Conservation (phyloP, 2,329 filamentous ascomycete genomes). For the Aspergillus clavatus region DNA sequence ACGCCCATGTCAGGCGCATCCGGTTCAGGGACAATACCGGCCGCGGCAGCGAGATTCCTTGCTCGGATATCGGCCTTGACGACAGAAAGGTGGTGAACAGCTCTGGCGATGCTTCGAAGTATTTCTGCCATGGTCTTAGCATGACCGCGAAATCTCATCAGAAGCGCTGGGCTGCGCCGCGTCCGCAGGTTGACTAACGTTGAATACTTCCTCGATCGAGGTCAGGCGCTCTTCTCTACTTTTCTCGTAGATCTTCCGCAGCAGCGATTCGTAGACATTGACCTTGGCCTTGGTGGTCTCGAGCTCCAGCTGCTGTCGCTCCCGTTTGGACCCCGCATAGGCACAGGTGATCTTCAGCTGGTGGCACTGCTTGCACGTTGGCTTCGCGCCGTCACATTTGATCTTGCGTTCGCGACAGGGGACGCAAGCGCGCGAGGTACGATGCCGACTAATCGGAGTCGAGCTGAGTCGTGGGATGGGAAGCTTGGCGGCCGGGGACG, state of each 20-base stretch:
- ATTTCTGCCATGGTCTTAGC: constrained; percentile 6
- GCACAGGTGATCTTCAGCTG: constrained; percentile 7
- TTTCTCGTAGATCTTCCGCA: constrained; percentile 10
- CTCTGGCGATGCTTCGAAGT: constrained; percentile 9
- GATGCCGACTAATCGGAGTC: not conserved
- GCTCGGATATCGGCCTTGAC: constrained; percentile 6
- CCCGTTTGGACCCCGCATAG: constrained; percentile 15
- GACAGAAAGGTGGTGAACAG: constrained; percentile 11
- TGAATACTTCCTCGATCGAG: constrained; percentile 11
- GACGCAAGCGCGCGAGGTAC: constrained; percentile 15
- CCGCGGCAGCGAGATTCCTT: constrained; percentile 3
- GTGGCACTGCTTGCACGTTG: constrained; percentile 11
- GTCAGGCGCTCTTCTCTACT: not conserved
- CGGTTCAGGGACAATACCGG: constrained; percentile 12
- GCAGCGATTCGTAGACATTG: constrained; percentile 12
- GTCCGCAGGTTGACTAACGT: constrained; percentile 3
- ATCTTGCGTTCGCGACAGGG: constrained; percentile 15
- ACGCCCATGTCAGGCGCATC: constrained; percentile 13
- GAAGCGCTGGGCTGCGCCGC: not conserved
- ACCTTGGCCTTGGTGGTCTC: constrained; percentile 4
- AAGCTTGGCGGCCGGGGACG: not conserved
- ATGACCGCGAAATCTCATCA: not conserved
- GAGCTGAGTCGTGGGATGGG: constrained; percentile 1
- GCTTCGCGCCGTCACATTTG: constrained; percentile 18
- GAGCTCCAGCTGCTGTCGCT: constrained; percentile 10